A percentile compares a stretch with the other conserved stretches of the same genome.
Conservation (phyloP, 2,329 filamentous ascomycete species). For the Ophiostoma sp. region DNA sequence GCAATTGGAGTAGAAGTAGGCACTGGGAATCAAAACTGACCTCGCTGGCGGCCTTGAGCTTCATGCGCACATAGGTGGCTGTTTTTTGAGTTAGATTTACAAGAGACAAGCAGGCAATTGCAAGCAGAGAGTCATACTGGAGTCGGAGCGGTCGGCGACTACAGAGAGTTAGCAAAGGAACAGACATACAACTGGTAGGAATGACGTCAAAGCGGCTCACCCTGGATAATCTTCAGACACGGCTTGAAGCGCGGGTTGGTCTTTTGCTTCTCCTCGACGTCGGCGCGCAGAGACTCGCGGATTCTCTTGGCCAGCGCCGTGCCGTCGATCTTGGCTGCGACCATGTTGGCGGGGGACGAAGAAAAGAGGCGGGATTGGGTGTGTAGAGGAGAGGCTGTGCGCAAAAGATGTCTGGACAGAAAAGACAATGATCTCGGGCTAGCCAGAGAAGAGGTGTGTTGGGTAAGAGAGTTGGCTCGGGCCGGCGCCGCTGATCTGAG, state of each 20-base stretch:
- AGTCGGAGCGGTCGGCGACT: slow-evolving; percentile 93
- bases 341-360: slow-evolving; percentile 61
- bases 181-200: no score
- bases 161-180: background rate
- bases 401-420: background rate
- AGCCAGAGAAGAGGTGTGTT: slow-evolving; percentile 14
- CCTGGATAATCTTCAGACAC: slow-evolving; percentile 89
- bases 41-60: slow-evolving; percentile 93
- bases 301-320: slow-evolving; percentile 91
- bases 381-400: background rate
- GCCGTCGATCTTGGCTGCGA: slow-evolving; percentile 88
- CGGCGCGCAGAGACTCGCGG: slow-evolving; percentile 69
- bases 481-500: slow-evolving; percentile 20
- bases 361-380: slow-evolving; percentile 34
- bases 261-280: slow-evolving; percentile 78
- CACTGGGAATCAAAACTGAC: slow-evolving; percentile 42
- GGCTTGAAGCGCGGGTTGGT: slow-evolving; percentile 83
- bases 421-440: slow-evolving; percentile 17
- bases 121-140: slow-evolving; percentile 55
- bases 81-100: slow-evolving; percentile 19
- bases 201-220: slow-evolving; percentile 40
- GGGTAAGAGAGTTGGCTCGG: slow-evolving; percentile 3
- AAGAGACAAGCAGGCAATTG: background rate
- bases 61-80: slow-evolving; percentile 99
- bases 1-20: background rate